Percentiles rank a stretch among this genome's conserved stretches.
Evolutionary conservation across 495 filamentous ascomycete species (phyloP).

Genomic region (Trichocladium uniseriatum): DNA sequence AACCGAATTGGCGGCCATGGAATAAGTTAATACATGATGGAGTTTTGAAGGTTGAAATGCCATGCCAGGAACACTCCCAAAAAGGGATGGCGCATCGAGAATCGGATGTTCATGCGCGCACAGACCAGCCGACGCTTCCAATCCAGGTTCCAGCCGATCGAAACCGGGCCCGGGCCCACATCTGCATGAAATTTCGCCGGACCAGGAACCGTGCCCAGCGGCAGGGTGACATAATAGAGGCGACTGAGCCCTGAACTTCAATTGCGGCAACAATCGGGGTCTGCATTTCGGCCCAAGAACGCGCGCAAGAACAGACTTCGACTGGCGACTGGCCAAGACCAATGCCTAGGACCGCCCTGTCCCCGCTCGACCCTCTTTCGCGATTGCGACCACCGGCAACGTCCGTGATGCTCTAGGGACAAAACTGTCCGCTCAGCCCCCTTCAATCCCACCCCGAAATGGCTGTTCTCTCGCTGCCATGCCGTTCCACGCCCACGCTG

Average conservation of each 20-base stretch:
- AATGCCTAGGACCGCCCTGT: background rate
- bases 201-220: background rate
- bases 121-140: background rate
- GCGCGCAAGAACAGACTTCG: background rate
- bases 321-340: background rate
- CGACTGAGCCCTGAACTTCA: background rate
- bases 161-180: constrained; percentile 12
- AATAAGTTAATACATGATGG: no score
- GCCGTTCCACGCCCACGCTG: background rate
- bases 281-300: background rate
- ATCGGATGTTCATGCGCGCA: background rate
- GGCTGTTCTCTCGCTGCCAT: constrained; percentile 9
- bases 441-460: constrained; percentile 4
- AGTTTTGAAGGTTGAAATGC: no score
- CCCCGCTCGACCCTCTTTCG: constrained; percentile 2
- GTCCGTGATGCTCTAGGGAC: constrained; percentile 11
- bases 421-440: background rate
- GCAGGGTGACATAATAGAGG: constrained; percentile 15
- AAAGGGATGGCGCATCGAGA: constrained; percentile 1
- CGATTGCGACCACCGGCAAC: constrained; percentile 1
- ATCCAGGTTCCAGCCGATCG: constrained; percentile 9
- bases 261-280: background rate
- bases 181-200: constrained; percentile 10
- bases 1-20: no score
- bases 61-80: no score